Base-by-base conservation (phyloP, 306 rosid species). In the Parietaria judaica region DNA sequence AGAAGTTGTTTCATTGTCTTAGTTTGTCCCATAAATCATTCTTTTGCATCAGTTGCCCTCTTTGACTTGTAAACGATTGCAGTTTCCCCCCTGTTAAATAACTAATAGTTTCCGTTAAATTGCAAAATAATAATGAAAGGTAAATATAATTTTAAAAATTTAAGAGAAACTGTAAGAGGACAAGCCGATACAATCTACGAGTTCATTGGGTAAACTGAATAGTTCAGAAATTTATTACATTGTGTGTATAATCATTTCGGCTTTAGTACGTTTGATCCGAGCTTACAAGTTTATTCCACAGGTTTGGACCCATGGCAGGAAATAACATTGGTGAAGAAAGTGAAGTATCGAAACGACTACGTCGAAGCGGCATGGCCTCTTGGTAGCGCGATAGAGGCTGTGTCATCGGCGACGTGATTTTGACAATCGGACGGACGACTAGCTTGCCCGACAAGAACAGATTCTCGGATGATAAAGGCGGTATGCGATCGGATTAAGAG, bases 331-430 rank as follows among this genome's bases (percentile, higher is more conserved):
- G 99, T 94, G 88, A 94, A 94, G 81, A 50, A 94, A 75, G 94
- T 94, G 17, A 66, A 78, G 70, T 94, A 94, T 52, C 67, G 71
- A 0, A 84, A 83, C 31, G 79, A 92, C 74, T 81, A 82, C 58
- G 99, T 94, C 47, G 99, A 94, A 82, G 97, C 99, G 55, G 99
- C 99, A 52, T 88, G 99, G 99, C 99, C 99, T 41, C 74, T 94
- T 36, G 99, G 99, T 69, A 94, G 99, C 6, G 97, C 99, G 67
- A 94, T 94, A 14, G 99, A 94, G 80, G 99, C 99, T 54, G 94
- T 94, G 37, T 94, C 97, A 36, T 66, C 91, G 10, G 41, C 67
- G 56, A 45, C 54, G 46, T 74, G 39, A 73, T n/a, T 23, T 23
- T 23, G 68, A 36, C 50, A 58, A 45, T 60, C 37, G 11, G 55